Base-by-base conservation (phyloP, 768 basidiomycete species). In the Leccinum imitatum region DNA sequence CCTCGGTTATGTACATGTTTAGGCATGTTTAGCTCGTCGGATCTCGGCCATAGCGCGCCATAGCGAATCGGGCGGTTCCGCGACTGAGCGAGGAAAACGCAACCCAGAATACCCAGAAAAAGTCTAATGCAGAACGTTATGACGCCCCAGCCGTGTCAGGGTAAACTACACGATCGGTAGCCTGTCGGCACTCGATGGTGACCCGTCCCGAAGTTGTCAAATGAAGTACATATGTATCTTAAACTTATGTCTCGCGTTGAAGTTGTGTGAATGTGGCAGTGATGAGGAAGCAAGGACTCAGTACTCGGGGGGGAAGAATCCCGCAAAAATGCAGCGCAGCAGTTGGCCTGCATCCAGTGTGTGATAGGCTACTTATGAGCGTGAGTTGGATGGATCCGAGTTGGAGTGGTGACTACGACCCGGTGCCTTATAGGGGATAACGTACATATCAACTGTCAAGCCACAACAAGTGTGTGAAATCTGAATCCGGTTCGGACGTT, bases 391-490 rank as follows among this genome's bases (percentile, higher is more conserved):
- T 31, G 31, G 15, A 59, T 35, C 19, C 21, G n/a, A 31, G 7
- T 13, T 11, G 27, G 7, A 27, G 37, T 6, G 14, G 11, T 17
- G 27, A 3, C 37, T 39, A 17, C 37, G 15, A 39, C 37, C 17
- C 6, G 17, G 39, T 17, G 17, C 17, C 39, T 41, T 37, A 37
- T 15, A 14, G 17, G 14, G 15, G 15, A 52, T 57, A 21, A 54
- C 50, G 50, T 44, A 55, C 13, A n/a, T 21, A 48, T 8, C 8
- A 37, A 3, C 9, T 21, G 39, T 3, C 9, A 17, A 41, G 10
- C n/a, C 11, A 15, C 48, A 44, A 53, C 54, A 57, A 13, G 35
- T 13, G 51, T 48, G 50, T 52, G 54, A 60, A 47, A 33, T 44
- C 41, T n/a, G n/a, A 47, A 33, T 44, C 41, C 41, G n/a, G n/a